These are phyloP conservation scores for Mycena vulgaris DNA, from an alignment of 768 basidiomycete genomes.

Conservation along the genomic window DNA sequence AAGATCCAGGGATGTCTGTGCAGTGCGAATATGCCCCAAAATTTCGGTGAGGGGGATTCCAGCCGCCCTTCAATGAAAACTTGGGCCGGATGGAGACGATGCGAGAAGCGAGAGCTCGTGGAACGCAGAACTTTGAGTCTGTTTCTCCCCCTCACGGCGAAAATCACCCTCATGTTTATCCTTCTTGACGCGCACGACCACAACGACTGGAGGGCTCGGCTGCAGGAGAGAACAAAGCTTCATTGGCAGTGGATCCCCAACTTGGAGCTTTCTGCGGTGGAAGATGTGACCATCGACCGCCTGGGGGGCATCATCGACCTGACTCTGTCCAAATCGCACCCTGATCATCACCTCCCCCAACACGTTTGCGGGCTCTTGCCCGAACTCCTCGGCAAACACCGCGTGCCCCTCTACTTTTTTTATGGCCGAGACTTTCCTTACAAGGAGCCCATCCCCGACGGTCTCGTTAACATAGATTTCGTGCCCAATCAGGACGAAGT, in stretches of 20 bases:
- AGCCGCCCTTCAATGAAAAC: slow-evolving; percentile 18
- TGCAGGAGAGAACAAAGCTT: slow-evolving; percentile 7
- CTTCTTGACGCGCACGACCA: slow-evolving; percentile 18
- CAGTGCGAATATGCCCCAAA: slow-evolving; percentile 24
- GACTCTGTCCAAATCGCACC: neutral
- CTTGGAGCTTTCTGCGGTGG: slow-evolving; percentile 32
- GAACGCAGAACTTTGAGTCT: slow-evolving; percentile 1
- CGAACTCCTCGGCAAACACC: too few species aligned
- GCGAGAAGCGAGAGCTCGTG: slow-evolving; percentile 26
- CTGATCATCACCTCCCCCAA: too few species aligned
- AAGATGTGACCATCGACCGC: slow-evolving; percentile 30
- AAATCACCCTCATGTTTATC: slow-evolving; percentile 26
- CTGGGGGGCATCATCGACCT: slow-evolving; percentile 35
- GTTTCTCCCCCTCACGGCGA: slow-evolving; percentile 33
- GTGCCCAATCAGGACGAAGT: slow-evolving; percentile 18
- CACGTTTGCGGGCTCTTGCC: too few species aligned
- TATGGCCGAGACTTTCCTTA: slow-evolving; percentile 26
- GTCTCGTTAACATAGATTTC: slow-evolving; percentile 8
- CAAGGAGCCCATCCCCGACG: slow-evolving; percentile 26
- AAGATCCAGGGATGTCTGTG: slow-evolving; percentile 8
- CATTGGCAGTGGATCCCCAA: slow-evolving; percentile 29
- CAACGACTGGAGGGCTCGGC: slow-evolving; percentile 24
- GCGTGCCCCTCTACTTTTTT: too few species aligned
- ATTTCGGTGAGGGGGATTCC: slow-evolving; percentile 19
- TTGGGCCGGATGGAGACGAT: slow-evolving; percentile 25